Evolutionary conservation across 2,329 filamentous ascomycete species (phyloP).

Genomic region (Cryphonectria carpinicola): DNA sequence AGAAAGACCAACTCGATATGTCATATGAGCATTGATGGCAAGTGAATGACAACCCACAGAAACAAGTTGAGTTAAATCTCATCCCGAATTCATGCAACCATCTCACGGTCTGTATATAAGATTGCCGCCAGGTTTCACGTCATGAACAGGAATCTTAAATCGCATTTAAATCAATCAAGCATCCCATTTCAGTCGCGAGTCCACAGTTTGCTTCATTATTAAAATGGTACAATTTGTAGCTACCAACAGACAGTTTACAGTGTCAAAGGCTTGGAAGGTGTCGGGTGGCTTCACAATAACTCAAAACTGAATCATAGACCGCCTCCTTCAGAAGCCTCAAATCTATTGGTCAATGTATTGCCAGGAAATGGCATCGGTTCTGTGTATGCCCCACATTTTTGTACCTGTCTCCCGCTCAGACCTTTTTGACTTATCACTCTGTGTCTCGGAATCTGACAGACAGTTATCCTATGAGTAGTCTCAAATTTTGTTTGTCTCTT

Average conservation of each 20-base stretch:
- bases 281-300: not conserved
- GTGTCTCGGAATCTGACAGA: not conserved
- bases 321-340: not conserved
- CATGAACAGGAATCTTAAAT: no score
- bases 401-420: no score
- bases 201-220: not conserved
- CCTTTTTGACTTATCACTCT: not conserved
- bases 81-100: no score
- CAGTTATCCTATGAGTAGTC: not conserved
- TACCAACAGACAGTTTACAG: not conserved
- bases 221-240: not conserved
- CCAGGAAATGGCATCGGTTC: not conserved
- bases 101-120: no score
- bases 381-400: not conserved
- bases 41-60: no score
- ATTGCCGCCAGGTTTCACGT: no score
- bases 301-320: not conserved
- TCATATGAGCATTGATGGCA: not conserved
- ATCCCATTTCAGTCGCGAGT: not conserved
- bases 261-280: not conserved
- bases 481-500: not conserved
- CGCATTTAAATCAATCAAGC: not conserved
- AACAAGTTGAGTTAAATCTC: no score
- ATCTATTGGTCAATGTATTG: not conserved
- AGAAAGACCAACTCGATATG: not conserved